Conservation (phyloP, 2,329 filamentous ascomycete genomes). For the Monosporascus sp. region DNA sequence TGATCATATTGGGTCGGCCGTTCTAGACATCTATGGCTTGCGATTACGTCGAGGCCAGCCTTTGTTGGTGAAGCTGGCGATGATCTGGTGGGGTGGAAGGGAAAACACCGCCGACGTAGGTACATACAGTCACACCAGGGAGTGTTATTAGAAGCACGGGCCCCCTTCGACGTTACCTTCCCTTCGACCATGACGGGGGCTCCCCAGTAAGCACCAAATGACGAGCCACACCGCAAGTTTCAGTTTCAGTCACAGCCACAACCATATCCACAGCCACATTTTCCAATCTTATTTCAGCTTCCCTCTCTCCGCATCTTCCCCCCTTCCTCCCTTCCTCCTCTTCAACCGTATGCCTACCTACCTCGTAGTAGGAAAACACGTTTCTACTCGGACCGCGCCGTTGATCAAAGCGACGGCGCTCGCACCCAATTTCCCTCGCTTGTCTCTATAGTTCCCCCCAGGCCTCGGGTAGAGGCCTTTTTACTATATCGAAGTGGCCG, state of each 20-base stretch:
- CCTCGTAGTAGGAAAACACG: too few species aligned
- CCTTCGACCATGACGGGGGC: too few species aligned
- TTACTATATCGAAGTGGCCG: conserved; percentile 23
- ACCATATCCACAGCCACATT: not conserved
- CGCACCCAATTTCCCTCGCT: conserved; percentile 17
- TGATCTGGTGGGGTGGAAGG: not conserved
- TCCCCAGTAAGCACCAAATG: too few species aligned
- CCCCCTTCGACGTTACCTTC: too few species aligned
- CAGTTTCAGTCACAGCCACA: not conserved
- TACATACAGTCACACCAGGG: too few species aligned
- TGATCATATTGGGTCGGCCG: conserved; percentile 67
- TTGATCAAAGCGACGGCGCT: conserved; percentile 21
- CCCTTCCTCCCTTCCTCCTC: conserved; percentile 2
- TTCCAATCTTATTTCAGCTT: conserved; percentile 12
- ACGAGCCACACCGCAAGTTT: too few species aligned
- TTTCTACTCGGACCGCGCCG: conserved; percentile 8
- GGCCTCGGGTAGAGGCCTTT: conserved; percentile 25
- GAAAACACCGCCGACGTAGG: too few species aligned
- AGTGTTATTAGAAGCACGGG: too few species aligned
- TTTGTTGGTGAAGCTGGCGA: not conserved
- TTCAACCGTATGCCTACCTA: conserved; percentile 3
- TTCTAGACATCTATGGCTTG: not conserved
- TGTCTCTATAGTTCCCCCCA: conserved; percentile 18
- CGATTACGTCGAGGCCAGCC: conserved; percentile 4
- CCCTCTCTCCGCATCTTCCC: not conserved